Conservation (phyloP, 148 eudicot genomes). For the Camellia sinensis region DNA sequence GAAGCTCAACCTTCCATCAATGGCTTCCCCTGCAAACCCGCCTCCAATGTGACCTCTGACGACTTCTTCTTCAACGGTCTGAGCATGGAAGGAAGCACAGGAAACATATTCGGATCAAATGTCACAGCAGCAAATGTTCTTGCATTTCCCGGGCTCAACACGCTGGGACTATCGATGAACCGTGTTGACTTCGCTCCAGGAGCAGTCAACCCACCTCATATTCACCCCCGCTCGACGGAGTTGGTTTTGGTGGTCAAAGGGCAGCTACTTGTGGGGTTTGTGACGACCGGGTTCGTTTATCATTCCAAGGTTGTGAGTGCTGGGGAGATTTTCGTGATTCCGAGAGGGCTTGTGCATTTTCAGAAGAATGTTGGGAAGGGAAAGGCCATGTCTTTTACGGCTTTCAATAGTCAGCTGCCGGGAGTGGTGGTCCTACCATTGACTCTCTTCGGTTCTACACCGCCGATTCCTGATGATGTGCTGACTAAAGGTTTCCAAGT, state of each 20-base stretch:
- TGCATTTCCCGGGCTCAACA: constrained; percentile 43
- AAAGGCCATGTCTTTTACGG: constrained; percentile 30
- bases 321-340: constrained; percentile 49
- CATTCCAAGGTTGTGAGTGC: constrained; percentile 26
- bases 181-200: constrained; percentile 34
- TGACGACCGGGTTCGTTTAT: constrained; percentile 35
- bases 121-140: constrained; percentile 31
- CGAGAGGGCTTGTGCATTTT: constrained; percentile 45
- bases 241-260: constrained; percentile 32
- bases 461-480: constrained; percentile 33
- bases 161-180: constrained; percentile 46
- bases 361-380: constrained; percentile 38
- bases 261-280: constrained; percentile 37
- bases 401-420: constrained; percentile 53
- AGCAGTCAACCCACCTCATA: constrained; percentile 46
- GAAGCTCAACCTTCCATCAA: constrained; percentile 15
- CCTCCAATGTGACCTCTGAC: too few species aligned
- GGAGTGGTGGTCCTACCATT: constrained; percentile 24
- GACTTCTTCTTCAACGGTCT: not conserved
- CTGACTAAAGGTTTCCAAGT: constrained; percentile 37
- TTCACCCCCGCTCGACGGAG: constrained; percentile 45
- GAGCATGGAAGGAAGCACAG: constrained; percentile 32
- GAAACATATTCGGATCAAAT: constrained; percentile 16
- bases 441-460: constrained; percentile 35
- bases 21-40: constrained; percentile 41